Percentiles rank a stretch among this genome's conserved stretches.
These are phyloP conservation scores for Begonia peltatifolia DNA, from an alignment of 306 rosid species.

Conservation along the genomic window DNA sequence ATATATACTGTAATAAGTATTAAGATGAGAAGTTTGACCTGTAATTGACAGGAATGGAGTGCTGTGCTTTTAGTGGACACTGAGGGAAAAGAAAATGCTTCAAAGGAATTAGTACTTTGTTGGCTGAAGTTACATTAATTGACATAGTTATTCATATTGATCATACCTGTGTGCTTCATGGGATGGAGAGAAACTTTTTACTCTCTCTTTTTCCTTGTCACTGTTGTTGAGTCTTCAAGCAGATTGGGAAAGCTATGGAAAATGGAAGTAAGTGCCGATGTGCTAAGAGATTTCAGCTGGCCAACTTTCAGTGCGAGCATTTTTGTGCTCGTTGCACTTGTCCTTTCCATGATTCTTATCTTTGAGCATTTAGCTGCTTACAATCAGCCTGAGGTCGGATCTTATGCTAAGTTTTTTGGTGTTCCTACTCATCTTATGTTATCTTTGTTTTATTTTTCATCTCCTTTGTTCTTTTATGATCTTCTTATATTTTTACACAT, in stretches of 20 bases:
- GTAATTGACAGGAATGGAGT: too few relatives aligned
- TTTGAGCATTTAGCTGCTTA: constrained; percentile 86
- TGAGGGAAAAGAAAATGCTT: too few relatives aligned
- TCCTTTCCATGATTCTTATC: constrained; percentile 79
- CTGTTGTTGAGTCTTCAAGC: constrained; percentile 49
- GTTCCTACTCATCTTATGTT: background rate
- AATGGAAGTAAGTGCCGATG: constrained; percentile 25
- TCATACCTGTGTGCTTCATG: constrained; percentile 19
- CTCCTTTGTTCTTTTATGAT: too few relatives aligned
- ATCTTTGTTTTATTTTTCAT: background rate
- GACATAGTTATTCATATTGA: too few relatives aligned
- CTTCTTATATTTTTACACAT: too few relatives aligned
- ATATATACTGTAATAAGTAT: too few relatives aligned
- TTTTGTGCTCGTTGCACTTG: constrained; percentile 64
- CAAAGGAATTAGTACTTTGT: too few relatives aligned
- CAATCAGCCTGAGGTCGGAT: constrained; percentile 88
- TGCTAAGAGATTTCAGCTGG: constrained; percentile 51
- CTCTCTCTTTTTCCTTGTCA: constrained; percentile 33
- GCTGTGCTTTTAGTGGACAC: too few relatives aligned
- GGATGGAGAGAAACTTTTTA: constrained; percentile 45
- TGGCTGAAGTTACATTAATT: too few relatives aligned
- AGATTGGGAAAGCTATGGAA: constrained; percentile 49
- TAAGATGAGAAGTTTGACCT: too few relatives aligned
- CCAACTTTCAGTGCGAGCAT: constrained; percentile 66
- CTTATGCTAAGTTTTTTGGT: constrained; percentile 1